These are phyloP conservation scores for Porogramme epimiltina DNA, from an alignment of 1,284 basidiomycete genomes.

Conservation along the genomic window DNA sequence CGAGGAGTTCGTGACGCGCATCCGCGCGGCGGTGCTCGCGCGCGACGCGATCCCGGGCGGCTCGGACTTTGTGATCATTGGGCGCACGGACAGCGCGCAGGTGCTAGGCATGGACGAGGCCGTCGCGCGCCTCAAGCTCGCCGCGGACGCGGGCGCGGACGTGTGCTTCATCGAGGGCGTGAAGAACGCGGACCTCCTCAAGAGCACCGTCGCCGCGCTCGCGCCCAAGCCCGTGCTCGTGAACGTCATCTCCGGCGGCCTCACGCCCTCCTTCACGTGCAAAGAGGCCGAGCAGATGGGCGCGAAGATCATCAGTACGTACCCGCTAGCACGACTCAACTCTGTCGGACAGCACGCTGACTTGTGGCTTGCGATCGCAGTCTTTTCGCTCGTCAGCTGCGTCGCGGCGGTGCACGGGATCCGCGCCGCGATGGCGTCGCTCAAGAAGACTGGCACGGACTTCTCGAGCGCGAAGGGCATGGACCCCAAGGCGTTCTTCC, in stretches of 20 bases:
- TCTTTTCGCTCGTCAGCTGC: constrained; percentile 71
- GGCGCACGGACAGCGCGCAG: constrained; percentile 81
- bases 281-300: constrained; percentile 68
- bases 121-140: constrained; percentile 65
- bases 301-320: constrained; percentile 75
- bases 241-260: constrained; percentile 76
- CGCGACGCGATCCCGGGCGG: constrained; percentile 70
- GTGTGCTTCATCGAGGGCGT: constrained; percentile 88
- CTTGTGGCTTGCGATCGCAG: constrained; percentile 31
- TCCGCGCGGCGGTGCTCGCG: constrained; percentile 76
- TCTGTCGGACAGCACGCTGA: neutral
- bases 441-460: constrained; percentile 78
- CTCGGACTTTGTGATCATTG: constrained; percentile 81
- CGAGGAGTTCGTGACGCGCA: constrained; percentile 75
- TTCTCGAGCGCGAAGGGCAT: constrained; percentile 68
- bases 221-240: constrained; percentile 75
- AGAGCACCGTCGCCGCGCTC: constrained; percentile 63
- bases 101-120: constrained; percentile 84
- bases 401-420: constrained; percentile 75
- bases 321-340: neutral
- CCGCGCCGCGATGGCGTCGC: constrained; percentile 69
- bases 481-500: constrained; percentile 77
- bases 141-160: constrained; percentile 76
- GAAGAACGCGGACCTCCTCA: constrained; percentile 65
- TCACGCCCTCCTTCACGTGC: constrained; percentile 73